Conservation (phyloP, 805 yeast species). For the fission yeast (Schizosaccharomyces pombe) region DNA sequence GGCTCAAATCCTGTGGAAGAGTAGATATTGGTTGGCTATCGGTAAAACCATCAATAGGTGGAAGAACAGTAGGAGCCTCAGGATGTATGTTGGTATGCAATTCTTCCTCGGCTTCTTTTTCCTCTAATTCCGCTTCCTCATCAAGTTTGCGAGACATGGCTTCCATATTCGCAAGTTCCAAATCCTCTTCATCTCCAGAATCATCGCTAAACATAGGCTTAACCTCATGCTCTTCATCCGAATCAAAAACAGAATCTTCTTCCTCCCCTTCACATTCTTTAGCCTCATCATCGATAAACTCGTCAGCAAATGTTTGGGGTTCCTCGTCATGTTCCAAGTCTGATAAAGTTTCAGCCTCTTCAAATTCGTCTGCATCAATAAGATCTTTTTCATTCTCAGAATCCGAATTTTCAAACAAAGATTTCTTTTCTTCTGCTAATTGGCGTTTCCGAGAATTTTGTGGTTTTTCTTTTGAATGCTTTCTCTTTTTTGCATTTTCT, state of each 20-base stretch:
- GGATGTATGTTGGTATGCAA: constrained; percentile 5
- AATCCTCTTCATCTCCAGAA: constrained; percentile 39
- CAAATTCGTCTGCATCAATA: constrained; percentile 11
- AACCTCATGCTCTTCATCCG: constrained; percentile 36
- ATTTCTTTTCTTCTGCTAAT: not conserved
- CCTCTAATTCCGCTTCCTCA: constrained; percentile 15
- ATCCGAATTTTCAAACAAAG: constrained; percentile 9
- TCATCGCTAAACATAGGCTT: constrained; percentile 65
- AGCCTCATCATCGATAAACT: constrained; percentile 18
- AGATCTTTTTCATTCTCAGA: constrained; percentile 19
- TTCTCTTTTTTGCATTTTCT: constrained; percentile 5
- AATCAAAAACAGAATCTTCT: constrained; percentile 30
- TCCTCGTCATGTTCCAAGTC: constrained; percentile 39
- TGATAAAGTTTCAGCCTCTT: constrained; percentile 14
- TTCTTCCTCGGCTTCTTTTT: constrained; percentile 12
- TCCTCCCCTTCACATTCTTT: constrained; percentile 14
- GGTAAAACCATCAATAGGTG: constrained; percentile 27
- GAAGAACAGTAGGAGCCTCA: constrained; percentile 3
- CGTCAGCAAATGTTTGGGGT: constrained; percentile 20
- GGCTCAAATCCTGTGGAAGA: constrained; percentile 18
- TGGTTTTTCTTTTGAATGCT: not conserved
- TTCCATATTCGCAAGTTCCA: constrained; percentile 69
- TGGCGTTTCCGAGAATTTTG: not conserved
- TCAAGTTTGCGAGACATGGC: constrained; percentile 46
- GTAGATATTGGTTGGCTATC: constrained; percentile 11